Base-by-base conservation (phyloP, 2,329 filamentous ascomycete species). In the Blumeriella jaapii region DNA sequence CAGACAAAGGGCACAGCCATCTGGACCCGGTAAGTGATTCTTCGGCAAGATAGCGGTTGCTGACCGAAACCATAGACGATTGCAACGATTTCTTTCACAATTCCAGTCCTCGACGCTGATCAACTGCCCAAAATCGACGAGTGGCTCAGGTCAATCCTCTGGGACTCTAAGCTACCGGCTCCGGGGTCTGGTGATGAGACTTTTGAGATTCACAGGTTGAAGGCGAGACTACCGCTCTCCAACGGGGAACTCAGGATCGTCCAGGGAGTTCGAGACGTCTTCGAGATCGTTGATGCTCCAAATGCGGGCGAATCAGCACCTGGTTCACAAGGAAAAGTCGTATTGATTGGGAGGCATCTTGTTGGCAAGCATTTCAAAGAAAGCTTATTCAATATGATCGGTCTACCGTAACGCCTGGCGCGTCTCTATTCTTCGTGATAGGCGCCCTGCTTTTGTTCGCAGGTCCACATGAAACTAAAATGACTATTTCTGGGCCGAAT, bases 241-340 rank as follows among this genome's bases (percentile, higher is more conserved):
- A 66, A 78, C 36, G 84, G 83, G 1, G 62, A 65, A 0, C 62
- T 75, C 27, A 82, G 84, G 55, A 74, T 96, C 44, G 67, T 96
- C 6, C 91, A 98, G 57, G 91, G 87, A 2, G 91, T 98, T 1
- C 67, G 89, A 34, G 89, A 95, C 50, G 71, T 96, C 11, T 98
- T 96, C 57, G 91, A 98, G 52, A 81, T 96, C 15, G 72, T 84
- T 15, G 85, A 94, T 46, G 63, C 61, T 6, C 41, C 39, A 15
- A 43, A 29, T 13, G 23, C 34, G 29, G 27, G 18, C 13, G 40
- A 55, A 2, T 50, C 42, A 27, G 37, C 38, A 9, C 41, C 53
- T 15, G 19, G 31, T 8, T 45, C 47, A 16, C 46, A 56, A 23
- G 69, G 75, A 14, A 81, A 81, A 54, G 60, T 81, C 31, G 69